Conservation (phyloP, 805 yeast genomes). For the Hanseniaspora valbyensis region DNA sequence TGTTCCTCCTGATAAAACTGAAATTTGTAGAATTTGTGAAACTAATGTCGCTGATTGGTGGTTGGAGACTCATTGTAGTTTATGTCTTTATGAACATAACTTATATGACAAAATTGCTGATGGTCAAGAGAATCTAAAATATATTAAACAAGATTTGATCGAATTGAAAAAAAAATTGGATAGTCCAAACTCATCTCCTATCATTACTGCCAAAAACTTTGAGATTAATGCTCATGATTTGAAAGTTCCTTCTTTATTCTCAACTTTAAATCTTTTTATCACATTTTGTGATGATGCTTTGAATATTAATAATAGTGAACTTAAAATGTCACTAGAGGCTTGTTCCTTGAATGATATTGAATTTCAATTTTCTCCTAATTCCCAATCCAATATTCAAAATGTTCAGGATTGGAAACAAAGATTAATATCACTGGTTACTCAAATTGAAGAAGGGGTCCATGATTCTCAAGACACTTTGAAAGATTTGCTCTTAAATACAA, state of each 20-base stretch:
- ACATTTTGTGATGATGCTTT: conserved; percentile 61
- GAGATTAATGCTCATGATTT: conserved; percentile 1
- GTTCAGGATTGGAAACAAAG: conserved; percentile 29
- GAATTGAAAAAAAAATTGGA: conserved; percentile 25
- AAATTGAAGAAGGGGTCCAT: conserved; percentile 26
- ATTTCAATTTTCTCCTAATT: conserved; percentile 46
- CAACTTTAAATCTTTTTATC: conserved; percentile 15
- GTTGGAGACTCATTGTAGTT: conserved; percentile 80
- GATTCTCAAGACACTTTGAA: conserved; percentile 34
- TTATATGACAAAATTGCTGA: conserved; percentile 69
- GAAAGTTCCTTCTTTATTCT: not conserved
- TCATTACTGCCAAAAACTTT: not conserved
- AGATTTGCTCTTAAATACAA: conserved; percentile 45
- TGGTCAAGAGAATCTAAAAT: conserved; percentile 38
- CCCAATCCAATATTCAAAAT: conserved; percentile 43
- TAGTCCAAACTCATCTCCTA: conserved; percentile 1
- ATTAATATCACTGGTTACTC: conserved; percentile 18
- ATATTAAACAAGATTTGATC: conserved; percentile 50
- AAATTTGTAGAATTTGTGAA: conserved; percentile 87
- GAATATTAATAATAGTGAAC: conserved; percentile 60
- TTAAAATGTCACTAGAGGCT: conserved; percentile 26
- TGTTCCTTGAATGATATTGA: conserved; percentile 9
- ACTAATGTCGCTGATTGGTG: conserved; percentile 90
- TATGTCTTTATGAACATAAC: conserved; percentile 76
- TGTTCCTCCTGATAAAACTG: conserved; percentile 70